These are phyloP conservation scores for Nepenthes alata DNA, from an alignment of 179 eudicot genomes.

Conservation along the genomic window DNA sequence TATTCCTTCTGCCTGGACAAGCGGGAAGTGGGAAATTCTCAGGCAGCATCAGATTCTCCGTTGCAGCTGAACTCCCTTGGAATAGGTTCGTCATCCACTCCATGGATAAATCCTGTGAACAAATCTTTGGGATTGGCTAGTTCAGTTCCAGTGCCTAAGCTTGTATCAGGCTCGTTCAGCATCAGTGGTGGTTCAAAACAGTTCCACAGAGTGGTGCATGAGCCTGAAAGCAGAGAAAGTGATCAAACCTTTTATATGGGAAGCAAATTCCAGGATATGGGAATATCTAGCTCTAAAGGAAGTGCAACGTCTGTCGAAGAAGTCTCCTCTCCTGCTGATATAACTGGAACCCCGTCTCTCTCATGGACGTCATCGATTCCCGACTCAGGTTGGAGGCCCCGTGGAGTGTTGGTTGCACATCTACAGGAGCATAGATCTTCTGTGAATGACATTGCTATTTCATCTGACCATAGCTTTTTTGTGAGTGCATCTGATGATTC, in stretches of 20 bases:
- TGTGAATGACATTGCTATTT: constrained; percentile 85
- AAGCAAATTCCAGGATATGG: constrained; percentile 58
- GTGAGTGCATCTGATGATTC: constrained; percentile 96
- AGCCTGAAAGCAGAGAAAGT: constrained; percentile 65
- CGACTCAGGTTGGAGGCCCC: constrained; percentile 97
- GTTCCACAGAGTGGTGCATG: constrained; percentile 89
- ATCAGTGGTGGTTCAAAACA: constrained; percentile 56
- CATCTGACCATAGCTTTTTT: constrained; percentile 77
- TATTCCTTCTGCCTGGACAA: constrained; percentile 74
- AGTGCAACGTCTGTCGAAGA: constrained; percentile 38
- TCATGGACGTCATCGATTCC: constrained; percentile 54
- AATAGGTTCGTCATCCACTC: constrained; percentile 57
- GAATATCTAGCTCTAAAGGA: constrained; percentile 47
- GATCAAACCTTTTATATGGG: constrained; percentile 46
- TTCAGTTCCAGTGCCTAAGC: constrained; percentile 67
- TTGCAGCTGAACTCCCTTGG: constrained; percentile 40
- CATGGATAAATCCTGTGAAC: constrained; percentile 68
- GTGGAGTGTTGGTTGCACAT: constrained; percentile 97
- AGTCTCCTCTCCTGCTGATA: constrained; percentile 36
- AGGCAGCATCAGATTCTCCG: constrained; percentile 61
- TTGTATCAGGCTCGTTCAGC: constrained; percentile 71
- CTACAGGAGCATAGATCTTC: constrained; percentile 96
- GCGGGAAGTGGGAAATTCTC: constrained; percentile 39
- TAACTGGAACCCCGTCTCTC: constrained; percentile 41
- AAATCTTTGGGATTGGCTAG: constrained; percentile 68